Conservation (phyloP, 2,329 filamentous ascomycete genomes). For the Neofusicoccum ribis region DNA sequence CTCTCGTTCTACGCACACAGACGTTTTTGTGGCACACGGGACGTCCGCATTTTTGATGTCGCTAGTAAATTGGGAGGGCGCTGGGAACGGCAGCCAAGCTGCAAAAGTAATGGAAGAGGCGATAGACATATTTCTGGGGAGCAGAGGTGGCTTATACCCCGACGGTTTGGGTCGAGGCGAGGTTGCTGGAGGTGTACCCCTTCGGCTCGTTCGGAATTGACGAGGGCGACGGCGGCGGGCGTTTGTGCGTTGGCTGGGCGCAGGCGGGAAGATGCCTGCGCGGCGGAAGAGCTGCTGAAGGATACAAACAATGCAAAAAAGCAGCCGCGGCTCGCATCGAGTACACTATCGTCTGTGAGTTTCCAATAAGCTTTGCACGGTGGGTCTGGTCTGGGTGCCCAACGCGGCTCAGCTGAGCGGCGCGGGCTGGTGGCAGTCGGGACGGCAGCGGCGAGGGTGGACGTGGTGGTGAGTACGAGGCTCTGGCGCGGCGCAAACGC, state of each 20-base stretch:
- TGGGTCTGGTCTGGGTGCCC: background rate
- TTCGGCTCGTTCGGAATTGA: constrained; percentile 1
- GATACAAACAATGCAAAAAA: background rate
- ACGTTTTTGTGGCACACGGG: background rate
- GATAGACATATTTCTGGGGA: background rate
- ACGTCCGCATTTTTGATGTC: background rate
- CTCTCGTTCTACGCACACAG: constrained; percentile 4
- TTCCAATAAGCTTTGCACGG: background rate
- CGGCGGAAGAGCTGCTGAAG: background rate
- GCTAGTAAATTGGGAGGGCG: background rate
- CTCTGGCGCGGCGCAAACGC: background rate
- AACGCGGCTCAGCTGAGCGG: background rate
- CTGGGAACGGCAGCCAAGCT: background rate
- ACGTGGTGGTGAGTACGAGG: background rate
- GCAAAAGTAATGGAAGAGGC: background rate
- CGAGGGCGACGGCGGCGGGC: background rate
- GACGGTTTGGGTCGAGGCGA: background rate
- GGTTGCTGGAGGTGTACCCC: background rate
- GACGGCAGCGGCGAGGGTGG: background rate
- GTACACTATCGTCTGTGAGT: background rate
- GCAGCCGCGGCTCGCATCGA: background rate
- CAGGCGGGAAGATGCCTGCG: background rate
- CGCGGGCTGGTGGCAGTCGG: background rate
- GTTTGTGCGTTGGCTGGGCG: background rate
- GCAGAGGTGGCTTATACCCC: constrained; percentile 10